These are phyloP conservation scores for Aspergillus ochraceus DNA, from an alignment of 2,329 filamentous ascomycete species.

Conservation along the genomic window DNA sequence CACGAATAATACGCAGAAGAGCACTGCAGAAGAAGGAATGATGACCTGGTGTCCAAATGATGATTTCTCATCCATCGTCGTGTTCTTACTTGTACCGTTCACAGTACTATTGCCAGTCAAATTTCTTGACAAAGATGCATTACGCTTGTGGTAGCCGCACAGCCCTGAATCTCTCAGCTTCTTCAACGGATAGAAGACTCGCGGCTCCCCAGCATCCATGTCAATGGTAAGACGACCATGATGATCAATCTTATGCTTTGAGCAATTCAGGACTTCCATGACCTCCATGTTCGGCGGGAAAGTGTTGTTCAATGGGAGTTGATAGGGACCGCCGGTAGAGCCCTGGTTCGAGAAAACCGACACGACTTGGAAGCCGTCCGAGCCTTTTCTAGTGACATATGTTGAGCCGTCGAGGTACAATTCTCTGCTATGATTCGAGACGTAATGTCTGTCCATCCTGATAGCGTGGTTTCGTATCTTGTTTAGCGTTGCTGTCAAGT, in stretches of 20 bases:
- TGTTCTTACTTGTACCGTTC: background rate
- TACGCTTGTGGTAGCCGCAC: background rate
- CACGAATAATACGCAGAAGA: background rate
- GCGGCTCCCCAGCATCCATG: background rate
- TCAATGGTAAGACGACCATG: background rate
- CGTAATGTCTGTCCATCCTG: conserved; percentile 27
- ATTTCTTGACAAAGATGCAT: background rate
- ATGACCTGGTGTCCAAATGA: background rate
- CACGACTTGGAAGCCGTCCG: conserved; percentile 20
- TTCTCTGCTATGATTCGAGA: conserved; percentile 37
- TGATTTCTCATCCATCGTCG: background rate
- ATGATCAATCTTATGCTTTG: background rate
- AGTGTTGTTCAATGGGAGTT: background rate
- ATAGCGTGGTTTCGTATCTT: background rate
- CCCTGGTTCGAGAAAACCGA: background rate
- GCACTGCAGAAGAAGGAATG: background rate
- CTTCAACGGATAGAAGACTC: background rate
- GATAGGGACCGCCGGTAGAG: background rate
- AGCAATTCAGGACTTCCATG: background rate
- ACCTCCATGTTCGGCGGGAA: background rate
- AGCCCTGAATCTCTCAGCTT: background rate
- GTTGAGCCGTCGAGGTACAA: conserved; percentile 43
- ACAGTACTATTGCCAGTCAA: background rate
- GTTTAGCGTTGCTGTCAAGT: conserved; percentile 12
- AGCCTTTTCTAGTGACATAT: conserved; percentile 47